These are phyloP conservation scores for Thermothelomyces thermophilus DNA, from an alignment of 2,329 filamentous ascomycete genomes.

Conservation along the genomic window DNA sequence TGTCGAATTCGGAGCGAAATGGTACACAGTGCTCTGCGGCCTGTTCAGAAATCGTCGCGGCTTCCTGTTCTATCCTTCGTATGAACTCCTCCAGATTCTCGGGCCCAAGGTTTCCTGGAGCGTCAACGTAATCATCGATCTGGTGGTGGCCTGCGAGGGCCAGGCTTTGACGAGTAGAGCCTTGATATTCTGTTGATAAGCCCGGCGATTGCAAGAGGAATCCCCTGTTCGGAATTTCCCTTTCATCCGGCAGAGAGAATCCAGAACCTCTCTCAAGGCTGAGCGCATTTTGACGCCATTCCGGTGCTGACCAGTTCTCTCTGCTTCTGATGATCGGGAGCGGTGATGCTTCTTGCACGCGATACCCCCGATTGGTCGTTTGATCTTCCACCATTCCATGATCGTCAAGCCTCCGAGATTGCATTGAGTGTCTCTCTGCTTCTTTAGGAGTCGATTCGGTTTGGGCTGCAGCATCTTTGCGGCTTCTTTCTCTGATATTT, in stretches of 20 bases:
- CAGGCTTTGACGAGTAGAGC: too few species aligned
- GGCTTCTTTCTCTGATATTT: not conserved
- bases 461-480: conserved; percentile 15
- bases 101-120: not conserved
- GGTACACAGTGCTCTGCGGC: not conserved
- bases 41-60: not conserved
- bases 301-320: too few species aligned
- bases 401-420: not conserved
- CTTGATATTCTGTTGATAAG: too few species aligned
- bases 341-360: too few species aligned
- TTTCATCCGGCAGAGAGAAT: too few species aligned
- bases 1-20: not conserved
- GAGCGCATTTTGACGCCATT: too few species aligned
- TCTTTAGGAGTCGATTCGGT: conserved; percentile 20
- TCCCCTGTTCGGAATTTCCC: too few species aligned
- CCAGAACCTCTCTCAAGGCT: too few species aligned
- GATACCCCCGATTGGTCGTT: not conserved
- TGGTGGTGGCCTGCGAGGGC: too few species aligned
- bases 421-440: not conserved
- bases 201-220: too few species aligned
- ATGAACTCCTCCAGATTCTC: conserved; percentile 14
- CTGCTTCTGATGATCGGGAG: too few species aligned
- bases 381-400: not conserved
- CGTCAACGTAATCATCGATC: too few species aligned
- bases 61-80: conserved; percentile 30